phyloP scores from a whole-genome alignment of 2,329 filamentous ascomycete species.

The Pseudonectria foliicola region DNA sequence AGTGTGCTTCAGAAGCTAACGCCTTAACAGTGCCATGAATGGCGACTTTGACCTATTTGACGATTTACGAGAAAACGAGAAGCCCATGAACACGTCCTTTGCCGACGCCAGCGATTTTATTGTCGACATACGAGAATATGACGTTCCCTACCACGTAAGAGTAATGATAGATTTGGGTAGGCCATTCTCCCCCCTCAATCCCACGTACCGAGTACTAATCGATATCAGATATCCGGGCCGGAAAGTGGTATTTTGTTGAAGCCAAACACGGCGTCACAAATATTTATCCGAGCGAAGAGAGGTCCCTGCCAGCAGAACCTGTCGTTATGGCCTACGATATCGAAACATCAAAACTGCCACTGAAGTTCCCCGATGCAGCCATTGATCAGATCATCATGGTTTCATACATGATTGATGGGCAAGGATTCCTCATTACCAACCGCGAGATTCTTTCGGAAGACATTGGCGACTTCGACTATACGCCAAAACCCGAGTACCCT shows the following conservation, averaged over 20 bases:
- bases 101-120: conserved; percentile 93
- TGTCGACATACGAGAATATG: conserved; percentile 97
- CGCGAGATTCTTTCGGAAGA: conserved; percentile 96
- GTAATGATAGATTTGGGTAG: conserved; percentile 90
- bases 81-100: conserved; percentile 67
- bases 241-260: conserved; percentile 95
- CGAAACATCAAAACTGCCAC: conserved; percentile 88
- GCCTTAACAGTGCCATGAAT: conserved; percentile 48
- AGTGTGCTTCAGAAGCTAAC: conserved; percentile 9
- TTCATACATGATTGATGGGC: conserved; percentile 99
- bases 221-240: conserved; percentile 75
- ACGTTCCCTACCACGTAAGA: conserved; percentile 98
- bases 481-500: conserved; percentile 90
- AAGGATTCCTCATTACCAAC: conserved; percentile 96
- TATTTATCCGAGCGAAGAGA: conserved; percentile 79
- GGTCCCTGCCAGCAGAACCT: conserved; percentile 83
- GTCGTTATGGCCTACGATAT: conserved; percentile 99
- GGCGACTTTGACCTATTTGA: conserved; percentile 94
- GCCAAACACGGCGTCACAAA: conserved; percentile 84
- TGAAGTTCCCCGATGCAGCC: conserved; percentile 93
- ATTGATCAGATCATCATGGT: conserved; percentile 99
- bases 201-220: conserved; percentile 15
- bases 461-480: conserved; percentile 97
- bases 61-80: conserved; percentile 71
- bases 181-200: conserved; percentile 4